Evolutionary conservation across 805 yeast species (phyloP), one percentile per base, ranked within the genome.

Genomic region (Kluyveromyces nonfermentans): DNA sequence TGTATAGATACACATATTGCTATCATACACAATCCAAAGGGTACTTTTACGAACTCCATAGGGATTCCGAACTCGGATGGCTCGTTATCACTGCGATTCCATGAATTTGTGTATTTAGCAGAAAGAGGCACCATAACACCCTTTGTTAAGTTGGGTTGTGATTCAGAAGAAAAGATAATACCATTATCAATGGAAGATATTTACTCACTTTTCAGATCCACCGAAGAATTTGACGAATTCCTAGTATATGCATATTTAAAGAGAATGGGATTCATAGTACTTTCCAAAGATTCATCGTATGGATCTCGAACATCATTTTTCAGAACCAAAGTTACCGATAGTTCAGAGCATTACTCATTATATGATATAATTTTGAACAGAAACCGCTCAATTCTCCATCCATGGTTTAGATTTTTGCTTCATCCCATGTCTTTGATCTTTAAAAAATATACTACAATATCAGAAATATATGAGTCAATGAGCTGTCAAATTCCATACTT

Each of bases 61-160:
- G 97, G 97, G 0, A 61, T 56, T 32, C 71, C 77, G 1, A 80
- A 75, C 46, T 60, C 63, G 14, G 54, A 66, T 2, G 76, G 75
- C 2, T 63, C 70, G 4, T 64, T 77, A 40, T 72, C 74, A 70
- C 65, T 89, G 32, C 67, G 63, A 18, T 74, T 76, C 15, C 78
- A 85, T 46, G 97, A 89, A 53, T 73, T 80, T 7, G 65, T 87
- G 1, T 89, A 88, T 59, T 64, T 89, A 44, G 75, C 81, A 1
- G 96, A 89, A 58, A 68, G 97, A 56, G 97, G 97, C 1, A 71
- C 80, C 2, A 60, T 76, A 52, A 65, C 70, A 28, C 73, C 77
- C 18, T 70, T 53, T 50, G 59, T 18, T 57, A 43, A 49, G 45
- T 35, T 25, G 44, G 35, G 38, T 28, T 41, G 35, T 40, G 50